Evolutionary conservation across 345 rosid species (phyloP).

Genomic region (Acer saccharum): DNA sequence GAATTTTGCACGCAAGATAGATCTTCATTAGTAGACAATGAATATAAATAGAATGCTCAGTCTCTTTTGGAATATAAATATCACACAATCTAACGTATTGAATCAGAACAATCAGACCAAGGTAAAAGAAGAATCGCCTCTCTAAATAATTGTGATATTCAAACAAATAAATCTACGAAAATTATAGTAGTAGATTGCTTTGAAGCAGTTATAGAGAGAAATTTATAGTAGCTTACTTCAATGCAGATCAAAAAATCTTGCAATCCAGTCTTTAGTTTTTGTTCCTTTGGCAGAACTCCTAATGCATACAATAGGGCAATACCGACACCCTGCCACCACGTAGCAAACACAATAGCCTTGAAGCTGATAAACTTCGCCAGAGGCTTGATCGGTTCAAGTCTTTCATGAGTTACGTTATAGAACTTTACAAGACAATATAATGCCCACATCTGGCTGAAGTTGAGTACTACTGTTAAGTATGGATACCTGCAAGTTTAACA

Average conservation of each 20-base stretch:
- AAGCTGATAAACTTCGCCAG: constrained; percentile 90
- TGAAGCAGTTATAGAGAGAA: too few relatives aligned
- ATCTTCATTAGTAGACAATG: background rate
- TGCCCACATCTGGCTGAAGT: constrained; percentile 99
- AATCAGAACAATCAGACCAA: too few relatives aligned
- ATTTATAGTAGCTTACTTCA: constrained; percentile 48
- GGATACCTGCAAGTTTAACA: constrained; percentile 61
- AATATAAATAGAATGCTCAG: background rate
- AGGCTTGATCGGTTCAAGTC: constrained; percentile 74
- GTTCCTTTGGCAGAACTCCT: constrained; percentile 63
- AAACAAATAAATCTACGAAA: too few relatives aligned
- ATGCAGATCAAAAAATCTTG: constrained; percentile 86
- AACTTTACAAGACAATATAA: constrained; percentile 86
- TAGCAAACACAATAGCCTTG: constrained; percentile 90
- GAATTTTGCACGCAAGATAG: background rate
- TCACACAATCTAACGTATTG: too few relatives aligned
- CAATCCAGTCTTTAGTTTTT: constrained; percentile 52
- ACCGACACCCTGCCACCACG: constrained; percentile 97
- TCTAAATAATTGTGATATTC: too few relatives aligned
- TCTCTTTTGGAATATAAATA: too few relatives aligned
- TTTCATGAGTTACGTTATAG: constrained; percentile 76
- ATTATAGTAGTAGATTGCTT: too few relatives aligned
- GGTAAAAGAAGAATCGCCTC: too few relatives aligned
- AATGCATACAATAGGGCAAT: constrained; percentile 64
- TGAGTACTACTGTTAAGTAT: constrained; percentile 64